Conservation (phyloP, 768 basidiomycete genomes). For the Chalciporus pseudorubinellus region DNA sequence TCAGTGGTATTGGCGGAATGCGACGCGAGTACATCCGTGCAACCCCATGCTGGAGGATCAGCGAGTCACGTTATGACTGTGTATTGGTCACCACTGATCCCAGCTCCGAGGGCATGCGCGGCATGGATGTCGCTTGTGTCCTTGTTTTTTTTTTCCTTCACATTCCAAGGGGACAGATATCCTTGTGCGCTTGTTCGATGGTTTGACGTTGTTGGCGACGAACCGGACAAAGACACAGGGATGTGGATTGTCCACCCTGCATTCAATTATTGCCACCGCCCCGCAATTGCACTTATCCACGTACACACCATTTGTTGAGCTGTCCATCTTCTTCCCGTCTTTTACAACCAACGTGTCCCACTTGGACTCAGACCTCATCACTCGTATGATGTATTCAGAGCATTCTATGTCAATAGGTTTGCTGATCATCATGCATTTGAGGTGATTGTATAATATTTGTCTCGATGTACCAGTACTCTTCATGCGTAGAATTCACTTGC, state of each 20-base stretch:
- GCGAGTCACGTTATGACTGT: constrained; percentile 16
- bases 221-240: constrained; percentile 23
- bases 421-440: too few relatives aligned
- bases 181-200: constrained; percentile 23
- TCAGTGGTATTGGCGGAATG: constrained; percentile 27
- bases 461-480: too few relatives aligned
- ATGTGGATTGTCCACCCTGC: constrained; percentile 28
- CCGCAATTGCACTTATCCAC: constrained; percentile 18
- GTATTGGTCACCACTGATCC: constrained; percentile 19
- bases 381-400: constrained; percentile 16
- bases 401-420: too few relatives aligned
- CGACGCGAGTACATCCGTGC: constrained; percentile 20
- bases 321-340: constrained; percentile 30
- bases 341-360: constrained; percentile 5
- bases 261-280: background rate
- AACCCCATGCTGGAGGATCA: constrained; percentile 15
- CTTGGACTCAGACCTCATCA: background rate
- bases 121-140: constrained; percentile 15
- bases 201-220: constrained; percentile 15
- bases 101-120: constrained; percentile 13
- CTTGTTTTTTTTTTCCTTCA: constrained; percentile 25
- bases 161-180: background rate
- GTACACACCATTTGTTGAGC: constrained; percentile 28
- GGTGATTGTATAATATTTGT: too few relatives aligned
- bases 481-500: too few relatives aligned